Base-by-base conservation (phyloP, 805 yeast genomes). In the Lipomyces japonicus region DNA sequence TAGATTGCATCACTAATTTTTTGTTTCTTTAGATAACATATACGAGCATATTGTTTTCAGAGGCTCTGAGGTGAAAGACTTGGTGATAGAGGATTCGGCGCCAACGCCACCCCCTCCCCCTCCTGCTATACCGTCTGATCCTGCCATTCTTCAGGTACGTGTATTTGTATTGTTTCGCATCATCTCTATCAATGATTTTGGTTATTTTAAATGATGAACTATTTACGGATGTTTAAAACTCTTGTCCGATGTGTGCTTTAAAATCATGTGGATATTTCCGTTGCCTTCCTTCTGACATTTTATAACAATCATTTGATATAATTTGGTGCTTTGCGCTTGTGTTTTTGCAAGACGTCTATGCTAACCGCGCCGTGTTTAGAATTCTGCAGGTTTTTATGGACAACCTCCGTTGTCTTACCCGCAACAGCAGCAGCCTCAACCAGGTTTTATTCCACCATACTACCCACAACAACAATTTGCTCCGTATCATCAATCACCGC, bases 61-160 rank as follows among this genome's bases (percentile, higher is more conserved):
- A 60, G 98, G 98, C 34, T 79, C 86, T 23, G 97, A 91, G 62
- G 97, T 93, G 21, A 85, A 86, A 69, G 96, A 86, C 63, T 75
- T 93, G 67, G 80, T 81, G 59, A 93, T 93, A 48, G 75, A 91
- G 63, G 97, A 89, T 55, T 75, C 74, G 32, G 80, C 82, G 3
- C 79, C 79, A 51, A 85, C 84, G 26, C 74, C 75, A 57, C 84
- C 87, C 0, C 59, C 65, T 32, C 50, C 57, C n/a, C 19, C 10
- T 6, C 37, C 37, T 6, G 52, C 59, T 23, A 51, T 54, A 37
- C 49, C 54, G 21, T 41, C 51, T 32, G 69, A 65, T 44, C 69
- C 68, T 14, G 66, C 68, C 12, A 63, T 61, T 43, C 48, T 62
- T n/a, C 65, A 62, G 61, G 70, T 66, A 59, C 41, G 69, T 57